Conservation (phyloP, 192 early-diverging fungal species). For the Pilaira anomala region DNA sequence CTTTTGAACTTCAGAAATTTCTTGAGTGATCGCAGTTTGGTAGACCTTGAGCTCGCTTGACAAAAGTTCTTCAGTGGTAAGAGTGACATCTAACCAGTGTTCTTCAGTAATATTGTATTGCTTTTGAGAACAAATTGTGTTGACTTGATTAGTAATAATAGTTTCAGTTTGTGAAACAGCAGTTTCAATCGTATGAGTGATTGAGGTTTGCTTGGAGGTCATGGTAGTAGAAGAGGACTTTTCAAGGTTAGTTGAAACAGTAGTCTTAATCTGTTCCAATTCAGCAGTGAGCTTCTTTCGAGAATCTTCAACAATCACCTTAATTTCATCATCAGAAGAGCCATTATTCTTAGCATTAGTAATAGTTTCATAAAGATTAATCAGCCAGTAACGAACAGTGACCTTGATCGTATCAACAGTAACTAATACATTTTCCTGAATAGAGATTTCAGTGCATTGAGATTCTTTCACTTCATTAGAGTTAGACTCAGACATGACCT, state of each 20-base stretch:
- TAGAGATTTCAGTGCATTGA: background rate
- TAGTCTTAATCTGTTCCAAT: background rate
- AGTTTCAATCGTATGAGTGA: slow-evolving; percentile 13
- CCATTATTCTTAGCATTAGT: slow-evolving; percentile 14
- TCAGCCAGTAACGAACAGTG: slow-evolving; percentile 27
- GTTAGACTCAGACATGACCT: background rate
- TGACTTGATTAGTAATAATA: slow-evolving; percentile 1
- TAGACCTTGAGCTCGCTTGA: slow-evolving; percentile 3
- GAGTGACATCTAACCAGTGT: slow-evolving; percentile 1
- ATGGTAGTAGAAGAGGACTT: slow-evolving; percentile 4
- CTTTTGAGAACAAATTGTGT: slow-evolving; percentile 6
- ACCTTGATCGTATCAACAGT: slow-evolving; percentile 24
- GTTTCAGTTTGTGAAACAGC: slow-evolving; percentile 13
- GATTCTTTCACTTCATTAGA: background rate
- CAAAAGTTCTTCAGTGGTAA: slow-evolving; percentile 5
- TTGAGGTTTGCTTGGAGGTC: slow-evolving; percentile 2
- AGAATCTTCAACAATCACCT: background rate
- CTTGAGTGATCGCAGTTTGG: slow-evolving; percentile 16
- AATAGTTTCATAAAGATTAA: slow-evolving; percentile 7
- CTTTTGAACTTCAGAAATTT: slow-evolving; percentile 13
- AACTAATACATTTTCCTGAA: slow-evolving; percentile 15
- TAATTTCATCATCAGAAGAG: slow-evolving; percentile 22
- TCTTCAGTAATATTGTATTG: background rate
- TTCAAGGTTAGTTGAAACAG: slow-evolving; percentile 18
- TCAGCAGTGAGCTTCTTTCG: slow-evolving; percentile 3